Evolutionary conservation across 495 filamentous ascomycete species (phyloP), one percentile per base, ranked within the genome.

Genomic region (Talaromyces stipitatus): DNA sequence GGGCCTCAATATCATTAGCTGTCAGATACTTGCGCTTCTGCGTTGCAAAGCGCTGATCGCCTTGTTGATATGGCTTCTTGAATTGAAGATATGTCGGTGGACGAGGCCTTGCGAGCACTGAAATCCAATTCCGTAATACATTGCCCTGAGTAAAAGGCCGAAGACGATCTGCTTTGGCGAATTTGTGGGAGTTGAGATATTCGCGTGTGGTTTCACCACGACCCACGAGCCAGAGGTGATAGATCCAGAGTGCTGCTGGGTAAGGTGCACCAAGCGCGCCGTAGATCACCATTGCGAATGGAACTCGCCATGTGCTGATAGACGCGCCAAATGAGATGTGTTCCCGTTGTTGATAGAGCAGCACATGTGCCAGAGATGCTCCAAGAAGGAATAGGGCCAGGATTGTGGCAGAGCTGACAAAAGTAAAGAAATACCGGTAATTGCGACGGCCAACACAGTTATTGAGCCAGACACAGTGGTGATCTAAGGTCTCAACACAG

Each of bases 391-490:
- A 92, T 16, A 92, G 64, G 0, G 83, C 82, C 2, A 97, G 77
- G n/a, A 96, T 57, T 1, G 89, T 90, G 11, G 78, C 84, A 18
- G 83, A 80, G 61, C 78, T 82, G 60, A 97, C 81, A 71, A 97
- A 98, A 18, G 86, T 81, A 64, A 97, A 95, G 70, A 98, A 98
- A 64, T 94, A 98, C 50, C 95, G 91, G 70, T 98, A 98, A 70
- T 98, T 98, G 55, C 94, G 89, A 30, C 95, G 88, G 5, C 94
- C 94, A 45, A 98, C 87, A 70, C 94, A 98, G 69, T 97, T 98
- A 72, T 98, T 98, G 51, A 98, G 83, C 95, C 95, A 98, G 20
- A 97, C 91, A 64, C 94, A 98, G 74, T 98, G 94, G 64, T 98
- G 94, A 65, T 98, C 94, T 61, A 97, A 91, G 0, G 92, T 97